Base-by-base conservation (phyloP, 345 rosid genomes). In the Bruguiera parviflora region DNA sequence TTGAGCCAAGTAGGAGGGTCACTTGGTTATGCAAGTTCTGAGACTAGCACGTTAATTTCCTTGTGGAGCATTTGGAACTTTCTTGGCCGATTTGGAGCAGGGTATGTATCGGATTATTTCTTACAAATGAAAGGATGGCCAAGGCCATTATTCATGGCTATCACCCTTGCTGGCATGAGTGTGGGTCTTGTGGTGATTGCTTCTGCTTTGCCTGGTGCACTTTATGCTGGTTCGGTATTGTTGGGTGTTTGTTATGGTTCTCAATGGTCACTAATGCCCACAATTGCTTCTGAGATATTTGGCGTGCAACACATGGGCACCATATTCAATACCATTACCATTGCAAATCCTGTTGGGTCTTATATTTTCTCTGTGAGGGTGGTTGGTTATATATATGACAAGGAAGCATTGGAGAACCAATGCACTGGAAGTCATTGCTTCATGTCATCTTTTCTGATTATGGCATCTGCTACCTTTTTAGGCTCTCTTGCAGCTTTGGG, bases 1-100 rank as follows among this genome's bases (percentile, higher is more conserved):
- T 60, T 87, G n/a, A 65, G 85, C 79, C 87, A 87, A 70, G 70
- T 87, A 13, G 91, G 88, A 64, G 81, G 69, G 52, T 77, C 87
- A 60, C 80, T 86, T 16, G 84, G 85, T 52, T 86, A 84, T 70
- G 53, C 77, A 7, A 80, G 74, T 53, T 37, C 31, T 55, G 81
- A 75, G 65, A 73, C 76, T 22, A 81, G 71, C 65, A 60, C 82
- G 11, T 61, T 83, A 35, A 77, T 81, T 61, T 83, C 85, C 9
- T 49, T 85, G 51, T 78, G 81, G 85, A 76, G 87, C 77, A 81
- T 81, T 39, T 85, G 84, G 87, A 85, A 83, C 46, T 85, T 85
- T 60, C 71, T 81, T 4, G 80, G 87, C 39, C 66, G 87, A 33
- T 81, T 85, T 1, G 83, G 84, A n/a, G 82, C 73, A 0, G 85